Evolutionary conservation across 148 eudicot species (phyloP).

Genomic region (Fagopyrum esculentum): DNA sequence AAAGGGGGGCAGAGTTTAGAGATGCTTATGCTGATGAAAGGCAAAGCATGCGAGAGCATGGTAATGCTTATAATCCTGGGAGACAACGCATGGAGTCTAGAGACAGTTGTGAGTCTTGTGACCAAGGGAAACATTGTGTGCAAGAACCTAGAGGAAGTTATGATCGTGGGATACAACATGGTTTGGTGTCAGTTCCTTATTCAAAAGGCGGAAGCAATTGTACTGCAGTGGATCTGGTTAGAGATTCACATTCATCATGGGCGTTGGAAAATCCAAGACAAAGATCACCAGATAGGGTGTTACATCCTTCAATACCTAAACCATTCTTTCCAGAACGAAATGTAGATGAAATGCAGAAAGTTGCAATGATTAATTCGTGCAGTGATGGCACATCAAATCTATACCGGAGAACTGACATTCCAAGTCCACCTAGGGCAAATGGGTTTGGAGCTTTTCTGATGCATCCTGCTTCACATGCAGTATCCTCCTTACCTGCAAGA

Average conservation of each 20-base stretch:
- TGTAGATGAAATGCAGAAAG: neutral
- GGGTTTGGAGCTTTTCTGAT: neutral
- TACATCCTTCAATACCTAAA: neutral
- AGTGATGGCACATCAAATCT: constrained; percentile 2
- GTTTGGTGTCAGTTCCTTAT: neutral
- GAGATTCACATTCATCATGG: neutral
- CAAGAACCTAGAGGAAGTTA: neutral
- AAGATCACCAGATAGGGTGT: neutral
- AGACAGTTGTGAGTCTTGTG: neutral
- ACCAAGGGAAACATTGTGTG: neutral
- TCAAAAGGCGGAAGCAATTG: neutral
- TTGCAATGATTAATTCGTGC: neutral
- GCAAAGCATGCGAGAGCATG: neutral
- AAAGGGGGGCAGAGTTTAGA: neutral
- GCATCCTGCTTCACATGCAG: constrained; percentile 6
- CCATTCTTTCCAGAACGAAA: neutral
- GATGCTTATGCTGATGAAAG: neutral
- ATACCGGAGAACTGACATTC: neutral
- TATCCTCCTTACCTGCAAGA: constrained; percentile 3
- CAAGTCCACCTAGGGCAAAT: constrained; percentile 1
- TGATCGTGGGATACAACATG: constrained; percentile 4
- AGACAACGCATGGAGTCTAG: neutral
- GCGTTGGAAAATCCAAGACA: neutral
- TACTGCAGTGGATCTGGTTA: neutral
- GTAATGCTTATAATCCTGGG: neutral